Base-by-base conservation (phyloP, 768 basidiomycete genomes). In the Hypholoma sublateritium region DNA sequence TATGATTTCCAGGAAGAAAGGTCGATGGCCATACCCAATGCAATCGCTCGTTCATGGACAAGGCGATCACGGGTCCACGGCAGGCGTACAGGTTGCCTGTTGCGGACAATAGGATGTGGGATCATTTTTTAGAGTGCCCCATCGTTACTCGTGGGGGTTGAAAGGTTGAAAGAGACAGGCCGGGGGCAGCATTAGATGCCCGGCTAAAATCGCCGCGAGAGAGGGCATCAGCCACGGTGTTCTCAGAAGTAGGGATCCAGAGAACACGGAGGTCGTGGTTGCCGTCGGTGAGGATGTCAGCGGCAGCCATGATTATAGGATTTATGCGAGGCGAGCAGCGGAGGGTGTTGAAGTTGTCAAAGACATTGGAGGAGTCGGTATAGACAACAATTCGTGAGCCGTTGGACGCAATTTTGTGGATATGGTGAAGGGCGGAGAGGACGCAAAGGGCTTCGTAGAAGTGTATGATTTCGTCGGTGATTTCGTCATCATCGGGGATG, bases 291-390 rank as follows among this genome's bases (percentile, higher is more conserved):
- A 70, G 25, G 1, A 66, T 22, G 47, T 69, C 61, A 0, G 66
- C 34, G 0, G 59, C 28, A 0, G 36, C 16, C 2, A 44, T 45
- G 1, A 74, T 49, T 3, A 76, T 36, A 4, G 44, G 22, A 53
- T 74, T 76, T 59, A 67, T 70, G 0, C 4, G 6, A 0, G 67
- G 63, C 0, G 11, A n/a, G 1, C 64, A 59, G 3, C 47, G 39
- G 0, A 73, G 56, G 0, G 68, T 55, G 47, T 63, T 65, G 47
- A 77, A 78, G 3, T 77, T 67, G 1, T 62, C 45, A 1, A 76
- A 70, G 0, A 71, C 68, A 59, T 74, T 74, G 0, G 60, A 24
- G 34, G 66, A 75, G 45, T 78, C 77, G 0, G 68, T 67, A 51
- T 55, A 63, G 1, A 72, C 56, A 0, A 70, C 34, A 4, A 68